phyloP scores from a whole-genome alignment of 164 flowering plant genomes.

The Berberis vulgaris region DNA sequence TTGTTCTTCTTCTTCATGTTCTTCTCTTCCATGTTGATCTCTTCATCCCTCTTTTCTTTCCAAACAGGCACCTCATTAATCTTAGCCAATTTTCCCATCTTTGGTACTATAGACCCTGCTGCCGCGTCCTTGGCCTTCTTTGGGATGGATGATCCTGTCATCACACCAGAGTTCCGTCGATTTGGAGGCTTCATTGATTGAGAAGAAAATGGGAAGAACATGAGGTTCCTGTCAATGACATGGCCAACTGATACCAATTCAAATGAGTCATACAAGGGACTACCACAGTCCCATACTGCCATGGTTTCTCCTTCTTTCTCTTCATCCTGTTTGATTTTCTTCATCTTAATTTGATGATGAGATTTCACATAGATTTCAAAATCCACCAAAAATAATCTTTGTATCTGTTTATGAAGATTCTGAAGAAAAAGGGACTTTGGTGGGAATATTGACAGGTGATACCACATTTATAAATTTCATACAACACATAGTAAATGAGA shows the following conservation, averaged over 20 bases:
- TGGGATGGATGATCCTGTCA: not conserved
- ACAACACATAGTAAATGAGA: too few species aligned
- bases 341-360: slow-evolving; percentile 1
- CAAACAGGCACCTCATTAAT: slow-evolving; percentile 5
- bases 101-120: not conserved
- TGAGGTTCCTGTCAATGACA: slow-evolving; percentile 46
- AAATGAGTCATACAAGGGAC: slow-evolving; percentile 64
- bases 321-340: slow-evolving; percentile 9
- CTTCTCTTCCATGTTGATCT: slow-evolving; percentile 7
- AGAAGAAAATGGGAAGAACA: slow-evolving; percentile 27
- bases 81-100: slow-evolving; percentile 9
- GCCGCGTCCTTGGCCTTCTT: not conserved
- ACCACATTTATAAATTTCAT: too few species aligned
- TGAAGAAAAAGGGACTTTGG: too few species aligned
- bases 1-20: slow-evolving; percentile 9
- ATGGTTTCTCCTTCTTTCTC: slow-evolving; percentile 9
- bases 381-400: not conserved
- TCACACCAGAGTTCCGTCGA: not conserved
- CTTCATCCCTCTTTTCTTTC: slow-evolving; percentile 6
- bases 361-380: not conserved
- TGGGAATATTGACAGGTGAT: too few species aligned
- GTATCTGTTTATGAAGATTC: too few species aligned
- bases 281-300: slow-evolving; percentile 57
- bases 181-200: slow-evolving; percentile 2
- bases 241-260: slow-evolving; percentile 47